Percentiles rank a stretch among this genome's conserved stretches.
Conservation (phyloP, 2,329 filamentous ascomycete species). For the Corniculantispora saksenae region DNA sequence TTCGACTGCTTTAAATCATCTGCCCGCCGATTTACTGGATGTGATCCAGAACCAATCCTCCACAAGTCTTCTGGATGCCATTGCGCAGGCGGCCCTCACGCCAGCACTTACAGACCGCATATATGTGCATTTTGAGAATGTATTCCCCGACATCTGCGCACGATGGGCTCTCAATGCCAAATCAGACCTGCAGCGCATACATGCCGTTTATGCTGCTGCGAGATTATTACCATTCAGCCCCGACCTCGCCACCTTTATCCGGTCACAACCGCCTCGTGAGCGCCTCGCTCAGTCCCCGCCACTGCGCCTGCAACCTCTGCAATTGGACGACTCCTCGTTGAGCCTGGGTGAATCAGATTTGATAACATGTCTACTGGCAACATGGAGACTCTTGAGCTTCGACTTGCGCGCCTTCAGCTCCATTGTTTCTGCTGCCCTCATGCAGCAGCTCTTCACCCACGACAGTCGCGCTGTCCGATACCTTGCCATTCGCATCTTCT, state of each 20-base stretch:
- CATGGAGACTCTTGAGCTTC: conserved; percentile 78
- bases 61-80: conserved; percentile 68
- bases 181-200: conserved; percentile 38
- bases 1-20: conserved; percentile 52
- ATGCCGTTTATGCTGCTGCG: conserved; percentile 71
- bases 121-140: conserved; percentile 71
- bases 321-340: conserved; percentile 23
- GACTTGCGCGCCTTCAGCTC: conserved; percentile 68
- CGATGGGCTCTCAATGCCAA: conserved; percentile 65
- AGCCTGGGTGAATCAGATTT: conserved; percentile 27
- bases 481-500: conserved; percentile 79
- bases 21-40: conserved; percentile 71
- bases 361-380: conserved; percentile 41
- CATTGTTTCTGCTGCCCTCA: conserved; percentile 63
- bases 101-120: conserved; percentile 70
- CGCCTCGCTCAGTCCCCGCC: conserved; percentile 25
- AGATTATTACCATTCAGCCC: conserved; percentile 80
- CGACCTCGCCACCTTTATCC: conserved; percentile 73
- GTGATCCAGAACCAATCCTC: conserved; percentile 65
- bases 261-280: conserved; percentile 39
- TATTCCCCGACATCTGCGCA: conserved; percentile 81
- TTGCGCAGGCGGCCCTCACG: conserved; percentile 69
- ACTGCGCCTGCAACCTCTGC: conserved; percentile 30
- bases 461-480: conserved; percentile 66
- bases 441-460: conserved; percentile 70